Conservation (phyloP, 192 early-diverging fungal species). For the Haplosporangium gracile region DNA sequence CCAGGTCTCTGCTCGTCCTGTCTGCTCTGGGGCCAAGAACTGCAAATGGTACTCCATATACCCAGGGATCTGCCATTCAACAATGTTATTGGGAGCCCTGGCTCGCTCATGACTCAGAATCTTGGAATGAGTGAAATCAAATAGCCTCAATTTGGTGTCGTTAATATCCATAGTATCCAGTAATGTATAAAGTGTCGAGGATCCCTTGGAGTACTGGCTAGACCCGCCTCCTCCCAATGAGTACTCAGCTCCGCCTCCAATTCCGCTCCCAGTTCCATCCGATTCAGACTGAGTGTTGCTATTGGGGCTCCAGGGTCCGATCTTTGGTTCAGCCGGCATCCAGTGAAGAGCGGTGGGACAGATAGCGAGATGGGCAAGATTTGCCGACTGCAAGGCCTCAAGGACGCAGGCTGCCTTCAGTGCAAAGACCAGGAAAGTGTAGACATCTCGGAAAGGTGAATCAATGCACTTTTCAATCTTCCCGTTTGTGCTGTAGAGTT, state of each 20-base stretch:
- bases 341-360: constrained; percentile 44
- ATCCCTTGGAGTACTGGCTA: background rate
- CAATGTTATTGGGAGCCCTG: constrained; percentile 52
- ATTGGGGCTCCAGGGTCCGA: background rate
- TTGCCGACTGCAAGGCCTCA: constrained; percentile 18
- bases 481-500: constrained; percentile 10
- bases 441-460: constrained; percentile 45
- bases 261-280: background rate
- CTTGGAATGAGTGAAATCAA: constrained; percentile 53
- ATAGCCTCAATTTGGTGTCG: constrained; percentile 36
- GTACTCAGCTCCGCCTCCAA: background rate
- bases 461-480: constrained; percentile 17
- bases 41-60: constrained; percentile 52
- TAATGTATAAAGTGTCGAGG: constrained; percentile 1
- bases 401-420: constrained; percentile 43
- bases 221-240: background rate
- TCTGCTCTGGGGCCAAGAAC: constrained; percentile 49
- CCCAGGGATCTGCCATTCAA: constrained; percentile 48
- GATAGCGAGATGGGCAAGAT: constrained; percentile 43
- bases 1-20: constrained; percentile 54
- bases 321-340: constrained; percentile 18
- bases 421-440: constrained; percentile 42
- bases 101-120: constrained; percentile 53
- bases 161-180: constrained; percentile 38
- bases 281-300: background rate